These are phyloP conservation scores for Stagonosporopsis cucurbitacearum DNA, from an alignment of 2,329 filamentous ascomycete species.

Conservation along the genomic window DNA sequence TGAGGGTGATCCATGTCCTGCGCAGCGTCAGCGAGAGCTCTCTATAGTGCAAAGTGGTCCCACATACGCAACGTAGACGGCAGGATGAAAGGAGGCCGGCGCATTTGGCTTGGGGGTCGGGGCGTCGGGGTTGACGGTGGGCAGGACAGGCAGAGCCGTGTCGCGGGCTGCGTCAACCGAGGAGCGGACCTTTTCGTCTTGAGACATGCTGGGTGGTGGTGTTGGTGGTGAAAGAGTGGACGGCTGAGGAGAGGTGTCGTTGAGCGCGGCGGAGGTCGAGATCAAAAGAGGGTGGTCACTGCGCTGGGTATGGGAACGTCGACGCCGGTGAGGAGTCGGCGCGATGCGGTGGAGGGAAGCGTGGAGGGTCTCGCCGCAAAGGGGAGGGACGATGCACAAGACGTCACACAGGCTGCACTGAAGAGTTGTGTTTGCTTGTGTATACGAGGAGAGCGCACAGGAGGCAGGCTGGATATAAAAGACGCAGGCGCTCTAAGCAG, in stretches of 20 bases:
- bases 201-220: constrained; percentile 58
- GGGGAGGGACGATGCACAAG: constrained; percentile 24
- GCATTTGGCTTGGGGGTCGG: constrained; percentile 73
- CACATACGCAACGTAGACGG: constrained; percentile 78
- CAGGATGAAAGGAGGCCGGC: constrained; percentile 70
- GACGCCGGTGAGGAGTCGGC: constrained; percentile 23
- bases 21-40: constrained; percentile 27
- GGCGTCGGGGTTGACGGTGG: constrained; percentile 76
- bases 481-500: constrained; percentile 15
- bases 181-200: constrained; percentile 77
- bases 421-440: constrained; percentile 29
- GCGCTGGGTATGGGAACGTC: constrained; percentile 25
- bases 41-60: constrained; percentile 44
- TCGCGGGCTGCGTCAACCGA: constrained; percentile 78
- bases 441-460: constrained; percentile 25
- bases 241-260: constrained; percentile 25
- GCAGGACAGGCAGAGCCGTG: constrained; percentile 68
- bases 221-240: constrained; percentile 24
- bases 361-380: constrained; percentile 24
- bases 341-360: constrained; percentile 32
- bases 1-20: constrained; percentile 91
- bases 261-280: constrained; percentile 20
- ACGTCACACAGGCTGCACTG: constrained; percentile 35
- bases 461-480: constrained; percentile 32
- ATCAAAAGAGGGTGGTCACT: constrained; percentile 29